Base-by-base conservation (phyloP, 192 early-diverging fungal species). In the Backusella liffmaniae region DNA sequence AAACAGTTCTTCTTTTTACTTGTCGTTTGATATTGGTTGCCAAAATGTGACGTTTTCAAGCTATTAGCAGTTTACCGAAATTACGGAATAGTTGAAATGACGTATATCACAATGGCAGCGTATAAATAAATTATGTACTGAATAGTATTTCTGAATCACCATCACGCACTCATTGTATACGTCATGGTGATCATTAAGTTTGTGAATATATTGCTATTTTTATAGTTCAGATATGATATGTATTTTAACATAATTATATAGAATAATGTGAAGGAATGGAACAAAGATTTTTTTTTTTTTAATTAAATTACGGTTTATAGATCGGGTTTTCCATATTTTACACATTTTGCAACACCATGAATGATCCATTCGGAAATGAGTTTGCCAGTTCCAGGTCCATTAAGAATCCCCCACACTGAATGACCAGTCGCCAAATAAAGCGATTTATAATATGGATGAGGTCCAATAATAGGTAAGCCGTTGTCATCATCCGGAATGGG, bases 361-460 rank as follows among this genome's bases (percentile, higher is more conserved):
- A 62, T 62, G 56, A 62, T 62, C 56, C 56, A 62, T 37, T 86
- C 85, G 29, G 85, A 76, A 21, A 86, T 75, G 34, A 84, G 78
- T 23, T 76, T 15, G 2, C 85, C 85, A 30, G 85, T 84, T 5
- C 73, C 83, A 30, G 85, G 76, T 18, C 75, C 71, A 65, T 81
- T 78, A n/a, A 83, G 76, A 36, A 86, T 86, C 29, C 85, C 85
- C 85, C 85, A 86, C 12, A 73, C 72, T 1, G 77, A 79, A 76
- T 86, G 85, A n/a, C 85, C 85, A 18, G 78, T 79, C 12, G 85
- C 83, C 10, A 85, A 56, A 74, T 78, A 81, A 18, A 86, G 59
- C 15, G 79, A 70, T 29, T 76, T 70, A 4, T 77, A 66, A 37
- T 66, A 70, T 68, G 49, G 80, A 70, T 67, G 78, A 65, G 77